Evolutionary conservation across 305 asterid species (phyloP).

Genomic region (Fraxinus greggii): DNA sequence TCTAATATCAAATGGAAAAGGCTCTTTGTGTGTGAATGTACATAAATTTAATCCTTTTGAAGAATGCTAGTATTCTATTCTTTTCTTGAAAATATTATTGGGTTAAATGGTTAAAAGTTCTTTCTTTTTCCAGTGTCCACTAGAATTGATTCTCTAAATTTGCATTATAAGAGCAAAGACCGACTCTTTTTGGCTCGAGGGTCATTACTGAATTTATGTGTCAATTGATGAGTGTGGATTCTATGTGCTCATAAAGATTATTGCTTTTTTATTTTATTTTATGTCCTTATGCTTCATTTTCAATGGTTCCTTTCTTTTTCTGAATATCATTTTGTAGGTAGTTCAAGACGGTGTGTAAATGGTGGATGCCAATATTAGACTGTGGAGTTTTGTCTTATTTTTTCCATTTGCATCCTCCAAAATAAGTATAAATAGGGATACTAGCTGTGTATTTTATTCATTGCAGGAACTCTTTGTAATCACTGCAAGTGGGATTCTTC

Average conservation of each 20-base stretch:
- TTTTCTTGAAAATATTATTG: slow-evolving; percentile 20
- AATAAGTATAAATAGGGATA: slow-evolving; percentile 33
- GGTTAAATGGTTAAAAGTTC: slow-evolving; percentile 19
- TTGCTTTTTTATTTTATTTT: slow-evolving; percentile 34
- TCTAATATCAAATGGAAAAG: slow-evolving; percentile 19
- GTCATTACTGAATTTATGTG: slow-evolving; percentile 18
- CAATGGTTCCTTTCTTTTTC: slow-evolving; percentile 35
- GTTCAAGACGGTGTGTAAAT: slow-evolving; percentile 28
- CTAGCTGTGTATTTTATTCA: slow-evolving; percentile 26
- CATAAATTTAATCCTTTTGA: slow-evolving; percentile 18
- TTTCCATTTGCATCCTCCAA: slow-evolving; percentile 40
- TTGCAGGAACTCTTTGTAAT: slow-evolving; percentile 38
- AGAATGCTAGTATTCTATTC: not conserved
- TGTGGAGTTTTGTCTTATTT: slow-evolving; percentile 23
- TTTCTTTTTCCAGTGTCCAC: slow-evolving; percentile 13
- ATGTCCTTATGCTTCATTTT: slow-evolving; percentile 29
- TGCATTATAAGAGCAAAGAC: slow-evolving; percentile 20
- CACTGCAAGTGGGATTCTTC: slow-evolving; percentile 11
- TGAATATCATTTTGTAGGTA: slow-evolving; percentile 25
- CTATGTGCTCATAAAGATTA: slow-evolving; percentile 35
- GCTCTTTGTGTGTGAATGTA: slow-evolving; percentile 25
- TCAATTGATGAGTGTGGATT: slow-evolving; percentile 33
- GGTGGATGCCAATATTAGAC: slow-evolving; percentile 29
- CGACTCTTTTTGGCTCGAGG: slow-evolving; percentile 15
- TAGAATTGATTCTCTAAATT: slow-evolving; percentile 30